Conservation (phyloP, 768 basidiomycete genomes). For the Epithele typhae region DNA sequence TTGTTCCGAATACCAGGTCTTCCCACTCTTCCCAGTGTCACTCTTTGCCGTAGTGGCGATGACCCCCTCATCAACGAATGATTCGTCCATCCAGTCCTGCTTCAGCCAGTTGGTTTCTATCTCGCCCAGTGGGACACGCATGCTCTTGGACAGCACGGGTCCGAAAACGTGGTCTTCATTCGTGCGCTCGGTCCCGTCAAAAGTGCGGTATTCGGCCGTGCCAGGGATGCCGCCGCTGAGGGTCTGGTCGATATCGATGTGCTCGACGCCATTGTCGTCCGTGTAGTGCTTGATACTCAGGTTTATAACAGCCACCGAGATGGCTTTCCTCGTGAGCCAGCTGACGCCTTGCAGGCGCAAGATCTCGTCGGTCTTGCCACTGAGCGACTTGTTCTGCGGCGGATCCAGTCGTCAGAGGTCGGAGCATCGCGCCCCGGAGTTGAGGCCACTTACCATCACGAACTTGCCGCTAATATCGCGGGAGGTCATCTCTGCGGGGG, state of each 20-base stretch:
- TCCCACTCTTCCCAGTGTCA: constrained; percentile 57
- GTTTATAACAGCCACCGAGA: constrained; percentile 52
- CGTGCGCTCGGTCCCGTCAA: constrained; percentile 52
- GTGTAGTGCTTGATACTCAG: constrained; percentile 59
- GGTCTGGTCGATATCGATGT: constrained; percentile 61
- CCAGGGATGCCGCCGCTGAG: constrained; percentile 60
- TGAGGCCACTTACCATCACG: constrained; percentile 50
- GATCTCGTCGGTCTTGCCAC: constrained; percentile 58
- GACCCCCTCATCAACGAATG: constrained; percentile 28
- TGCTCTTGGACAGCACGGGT: constrained; percentile 38
- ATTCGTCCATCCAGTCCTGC: constrained; percentile 40
- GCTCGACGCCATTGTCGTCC: constrained; percentile 54
- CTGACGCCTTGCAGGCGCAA: constrained; percentile 67
- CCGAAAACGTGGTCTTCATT: constrained; percentile 64
- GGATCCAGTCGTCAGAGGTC: too few relatives aligned
- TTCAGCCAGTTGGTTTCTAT: constrained; percentile 34
- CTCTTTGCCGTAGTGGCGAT: constrained; percentile 44
- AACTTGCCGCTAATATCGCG: constrained; percentile 60
- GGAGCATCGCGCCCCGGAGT: too few relatives aligned
- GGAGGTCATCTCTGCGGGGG: constrained; percentile 54
- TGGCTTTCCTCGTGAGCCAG: constrained; percentile 66
- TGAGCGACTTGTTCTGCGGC: constrained; percentile 64
- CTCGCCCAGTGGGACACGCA: constrained; percentile 26
- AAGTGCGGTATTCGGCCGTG: constrained; percentile 49
- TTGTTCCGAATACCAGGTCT: constrained; percentile 61